Conservation (phyloP, 2,329 filamentous ascomycete species). For the Thelonectria olida region DNA sequence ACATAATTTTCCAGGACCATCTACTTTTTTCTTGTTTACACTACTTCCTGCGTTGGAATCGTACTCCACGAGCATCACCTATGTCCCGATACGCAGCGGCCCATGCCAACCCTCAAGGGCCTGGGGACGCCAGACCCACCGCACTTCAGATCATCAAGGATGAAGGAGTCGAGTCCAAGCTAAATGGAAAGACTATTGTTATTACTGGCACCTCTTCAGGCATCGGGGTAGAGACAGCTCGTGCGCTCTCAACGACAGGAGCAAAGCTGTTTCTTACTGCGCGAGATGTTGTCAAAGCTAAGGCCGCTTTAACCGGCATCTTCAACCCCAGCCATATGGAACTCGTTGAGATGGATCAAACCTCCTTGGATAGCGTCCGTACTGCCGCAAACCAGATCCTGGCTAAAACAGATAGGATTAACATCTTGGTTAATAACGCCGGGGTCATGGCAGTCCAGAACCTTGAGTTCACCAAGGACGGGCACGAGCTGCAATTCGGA, state of each 20-base stretch:
- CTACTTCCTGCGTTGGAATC: too few relatives aligned
- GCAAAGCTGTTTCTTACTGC: conserved; percentile 49
- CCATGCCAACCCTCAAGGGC: conserved; percentile 32
- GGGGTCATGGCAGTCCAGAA: conserved; percentile 29
- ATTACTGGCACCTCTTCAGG: conserved; percentile 50
- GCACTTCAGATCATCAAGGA: conserved; percentile 47
- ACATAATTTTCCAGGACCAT: too few relatives aligned
- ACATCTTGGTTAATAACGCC: conserved; percentile 39
- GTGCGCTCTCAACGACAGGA: conserved; percentile 48
- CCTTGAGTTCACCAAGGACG: conserved; percentile 17
- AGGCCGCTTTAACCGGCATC: conserved; percentile 37
- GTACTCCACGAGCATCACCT: too few relatives aligned
- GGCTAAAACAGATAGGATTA: conserved; percentile 4
- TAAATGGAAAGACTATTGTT: conserved; percentile 47
- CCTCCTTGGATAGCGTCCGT: conserved; percentile 5
- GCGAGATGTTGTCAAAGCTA: conserved; percentile 46
- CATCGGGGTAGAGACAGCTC: conserved; percentile 50
- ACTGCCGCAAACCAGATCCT: neutral
- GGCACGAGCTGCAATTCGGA: conserved; percentile 29
- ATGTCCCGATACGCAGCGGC: conserved; percentile 30
- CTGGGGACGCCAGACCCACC: conserved; percentile 45
- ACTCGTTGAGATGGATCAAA: conserved; percentile 10
- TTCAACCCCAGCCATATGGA: conserved; percentile 3
- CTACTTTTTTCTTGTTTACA: too few relatives aligned
- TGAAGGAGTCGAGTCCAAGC: conserved; percentile 35